Evolutionary conservation across 2,329 filamentous ascomycete genomes (phyloP).

Genomic region (Fusarium sp.): DNA sequence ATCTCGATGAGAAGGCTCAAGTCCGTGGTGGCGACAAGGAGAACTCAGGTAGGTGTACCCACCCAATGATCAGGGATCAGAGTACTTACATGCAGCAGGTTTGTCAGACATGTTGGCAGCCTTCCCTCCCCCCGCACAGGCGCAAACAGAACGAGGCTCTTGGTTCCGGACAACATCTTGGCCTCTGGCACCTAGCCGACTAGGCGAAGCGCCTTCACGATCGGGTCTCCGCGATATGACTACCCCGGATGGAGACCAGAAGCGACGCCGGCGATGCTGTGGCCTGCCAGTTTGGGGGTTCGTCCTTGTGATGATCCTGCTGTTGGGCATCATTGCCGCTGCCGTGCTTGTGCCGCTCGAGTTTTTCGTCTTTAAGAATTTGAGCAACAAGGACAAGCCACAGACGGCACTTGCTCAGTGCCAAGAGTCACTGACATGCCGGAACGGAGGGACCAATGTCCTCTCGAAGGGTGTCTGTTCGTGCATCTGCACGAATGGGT

Average conservation of each 20-base stretch:
- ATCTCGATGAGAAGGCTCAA: slow-evolving; percentile 56
- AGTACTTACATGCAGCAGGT: slow-evolving; percentile 62
- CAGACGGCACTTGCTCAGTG: slow-evolving; percentile 62
- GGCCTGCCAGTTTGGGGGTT: slow-evolving; percentile 86
- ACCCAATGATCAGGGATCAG: slow-evolving; percentile 44
- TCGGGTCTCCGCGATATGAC: slow-evolving; percentile 30
- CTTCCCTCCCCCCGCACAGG: slow-evolving; percentile 69
- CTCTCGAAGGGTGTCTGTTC: slow-evolving; percentile 76
- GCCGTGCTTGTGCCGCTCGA: slow-evolving; percentile 83
- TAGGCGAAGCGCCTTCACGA: slow-evolving; percentile 34
- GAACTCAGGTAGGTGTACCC: slow-evolving; percentile 47
- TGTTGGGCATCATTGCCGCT: slow-evolving; percentile 79
- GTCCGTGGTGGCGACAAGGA: slow-evolving; percentile 53
- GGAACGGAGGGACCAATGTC: slow-evolving; percentile 84
- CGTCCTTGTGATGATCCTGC: slow-evolving; percentile 69
- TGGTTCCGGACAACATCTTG: slow-evolving; percentile 59
- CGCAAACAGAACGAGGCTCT: slow-evolving; percentile 54
- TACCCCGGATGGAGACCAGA: slow-evolving; percentile 42
- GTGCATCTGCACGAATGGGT: slow-evolving; percentile 91
- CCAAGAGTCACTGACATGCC: slow-evolving; percentile 70
- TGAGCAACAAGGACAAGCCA: slow-evolving; percentile 49
- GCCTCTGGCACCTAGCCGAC: slow-evolving; percentile 55
- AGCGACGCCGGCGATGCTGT: slow-evolving; percentile 74
- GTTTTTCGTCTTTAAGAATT: slow-evolving; percentile 69
- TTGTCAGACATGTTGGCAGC: slow-evolving; percentile 74